Evolutionary conservation across 164 flowering plant species (phyloP).

Genomic region (Umbilicus rupestris): DNA sequence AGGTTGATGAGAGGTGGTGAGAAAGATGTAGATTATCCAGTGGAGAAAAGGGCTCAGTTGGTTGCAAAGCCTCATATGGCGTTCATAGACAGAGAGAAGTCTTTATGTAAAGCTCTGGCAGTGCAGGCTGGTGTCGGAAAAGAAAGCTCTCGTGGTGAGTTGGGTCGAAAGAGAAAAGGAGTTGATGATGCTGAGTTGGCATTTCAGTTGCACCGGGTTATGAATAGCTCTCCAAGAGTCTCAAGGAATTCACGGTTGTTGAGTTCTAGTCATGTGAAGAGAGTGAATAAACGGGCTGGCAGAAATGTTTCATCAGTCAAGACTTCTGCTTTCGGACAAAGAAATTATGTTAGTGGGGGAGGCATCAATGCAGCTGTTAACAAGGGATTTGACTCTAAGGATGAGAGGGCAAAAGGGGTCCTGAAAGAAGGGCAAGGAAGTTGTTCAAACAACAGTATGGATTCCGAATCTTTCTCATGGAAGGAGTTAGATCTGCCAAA

Average conservation of each 20-base stretch:
- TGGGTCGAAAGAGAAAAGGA: neutral
- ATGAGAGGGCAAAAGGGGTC: neutral
- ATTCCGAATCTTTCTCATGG: neutral
- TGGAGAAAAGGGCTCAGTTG: neutral
- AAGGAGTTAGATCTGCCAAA: neutral
- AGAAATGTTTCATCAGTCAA: neutral
- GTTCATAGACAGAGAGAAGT: neutral
- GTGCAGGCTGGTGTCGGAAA: neutral
- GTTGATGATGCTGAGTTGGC: constrained; percentile 7
- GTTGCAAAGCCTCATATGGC: neutral
- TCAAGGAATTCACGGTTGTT: neutral
- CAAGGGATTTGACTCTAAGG: neutral
- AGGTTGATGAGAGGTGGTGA: neutral
- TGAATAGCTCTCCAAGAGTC: constrained; percentile 3
- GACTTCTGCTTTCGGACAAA: neutral
- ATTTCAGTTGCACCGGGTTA: neutral
- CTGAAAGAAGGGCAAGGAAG: constrained; percentile 7
- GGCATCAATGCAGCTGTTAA: neutral
- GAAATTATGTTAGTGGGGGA: neutral
- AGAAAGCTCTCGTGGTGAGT: neutral
- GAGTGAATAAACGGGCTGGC: neutral
- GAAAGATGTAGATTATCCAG: neutral
- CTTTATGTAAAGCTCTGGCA: neutral
- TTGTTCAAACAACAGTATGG: constrained; percentile 2
- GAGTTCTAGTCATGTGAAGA: neutral